phyloP scores from a whole-genome alignment of 208 protist species.

The Leishmania guyanensis region DNA sequence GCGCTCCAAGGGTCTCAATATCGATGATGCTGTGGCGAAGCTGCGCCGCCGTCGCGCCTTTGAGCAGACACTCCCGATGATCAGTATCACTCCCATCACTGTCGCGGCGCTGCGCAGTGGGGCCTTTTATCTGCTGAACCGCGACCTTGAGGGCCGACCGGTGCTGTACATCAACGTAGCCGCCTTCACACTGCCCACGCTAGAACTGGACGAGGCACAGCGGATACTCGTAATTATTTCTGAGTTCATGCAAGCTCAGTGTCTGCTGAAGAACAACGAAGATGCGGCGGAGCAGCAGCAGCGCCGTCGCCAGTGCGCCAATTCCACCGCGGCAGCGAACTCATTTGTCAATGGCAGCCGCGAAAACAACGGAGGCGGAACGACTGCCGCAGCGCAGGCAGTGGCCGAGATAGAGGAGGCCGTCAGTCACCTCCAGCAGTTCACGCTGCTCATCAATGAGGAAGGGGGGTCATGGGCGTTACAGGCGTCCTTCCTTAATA shows the following conservation, averaged over 20 bases:
- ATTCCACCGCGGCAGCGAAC: not conserved
- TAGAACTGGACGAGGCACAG: constrained; percentile 58
- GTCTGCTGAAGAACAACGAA: constrained; percentile 35
- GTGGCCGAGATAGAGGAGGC: constrained; percentile 17
- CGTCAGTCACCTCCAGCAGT: constrained; percentile 42
- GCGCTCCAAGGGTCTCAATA: constrained; percentile 41
- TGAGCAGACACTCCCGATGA: constrained; percentile 54
- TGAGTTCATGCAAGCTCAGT: constrained; percentile 76
- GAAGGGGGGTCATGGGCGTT: constrained; percentile 42
- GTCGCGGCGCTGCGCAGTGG: constrained; percentile 58
- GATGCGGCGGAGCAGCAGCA: constrained; percentile 23
- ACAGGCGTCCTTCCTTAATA: constrained; percentile 41
- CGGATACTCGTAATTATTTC: constrained; percentile 62
- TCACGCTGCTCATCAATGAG: constrained; percentile 72
- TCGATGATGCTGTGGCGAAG: constrained; percentile 52
- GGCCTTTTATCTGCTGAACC: constrained; percentile 48
- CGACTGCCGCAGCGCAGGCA: not conserved
- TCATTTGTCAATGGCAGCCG: not conserved
- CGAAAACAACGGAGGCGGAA: not conserved
- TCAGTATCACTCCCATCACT: constrained; percentile 57
- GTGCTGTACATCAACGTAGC: constrained; percentile 63
- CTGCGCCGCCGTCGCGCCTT: constrained; percentile 63
- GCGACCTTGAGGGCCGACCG: constrained; percentile 38
- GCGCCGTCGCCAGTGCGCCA: not conserved
- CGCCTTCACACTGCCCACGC: constrained; percentile 31